These are phyloP conservation scores for Fistulina hepatica DNA, from an alignment of 1,284 basidiomycete genomes.

Conservation along the genomic window DNA sequence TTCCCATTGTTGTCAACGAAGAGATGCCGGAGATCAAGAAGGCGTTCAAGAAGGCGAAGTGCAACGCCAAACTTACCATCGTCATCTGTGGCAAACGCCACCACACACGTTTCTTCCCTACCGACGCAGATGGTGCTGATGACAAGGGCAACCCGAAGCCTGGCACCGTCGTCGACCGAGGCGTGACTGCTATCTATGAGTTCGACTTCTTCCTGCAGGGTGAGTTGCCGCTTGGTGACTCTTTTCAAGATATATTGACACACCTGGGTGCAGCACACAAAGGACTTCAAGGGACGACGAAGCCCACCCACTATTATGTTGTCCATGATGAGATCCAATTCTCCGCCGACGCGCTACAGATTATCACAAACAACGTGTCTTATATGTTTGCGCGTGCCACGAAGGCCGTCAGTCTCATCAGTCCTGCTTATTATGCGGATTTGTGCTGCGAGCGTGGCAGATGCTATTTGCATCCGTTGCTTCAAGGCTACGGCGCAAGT, in stretches of 20 bases:
- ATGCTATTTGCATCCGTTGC: conserved; percentile 57
- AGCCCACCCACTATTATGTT: conserved; percentile 69
- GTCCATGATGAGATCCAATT: conserved; percentile 65
- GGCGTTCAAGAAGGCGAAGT: conserved; percentile 42
- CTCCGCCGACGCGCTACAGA: conserved; percentile 55
- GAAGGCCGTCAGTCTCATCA: conserved; percentile 68
- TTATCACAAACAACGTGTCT: conserved; percentile 49
- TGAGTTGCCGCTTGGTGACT: conserved; percentile 14
- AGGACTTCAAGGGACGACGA: conserved; percentile 51
- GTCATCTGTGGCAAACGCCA: conserved; percentile 76
- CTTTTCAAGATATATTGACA: neutral
- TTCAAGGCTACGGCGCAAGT: conserved; percentile 38
- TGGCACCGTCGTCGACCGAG: conserved; percentile 66
- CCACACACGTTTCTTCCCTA: conserved; percentile 75
- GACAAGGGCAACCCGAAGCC: conserved; percentile 57
- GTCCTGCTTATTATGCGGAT: conserved; percentile 69
- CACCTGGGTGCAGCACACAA: conserved; percentile 41
- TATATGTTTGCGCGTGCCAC: conserved; percentile 74
- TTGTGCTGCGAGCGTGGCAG: conserved; percentile 68
- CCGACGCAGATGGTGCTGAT: conserved; percentile 40
- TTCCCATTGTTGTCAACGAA: conserved; percentile 48
- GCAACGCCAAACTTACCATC: conserved; percentile 61
- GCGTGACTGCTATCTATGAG: conserved; percentile 58
- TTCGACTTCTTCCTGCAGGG: conserved; percentile 70
- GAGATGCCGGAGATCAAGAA: conserved; percentile 55